A percentile compares a stretch with the other conserved stretches of the same genome.
Evolutionary conservation across 140 eudicot species (phyloP).

Genomic region (Senecio squalidus): DNA sequence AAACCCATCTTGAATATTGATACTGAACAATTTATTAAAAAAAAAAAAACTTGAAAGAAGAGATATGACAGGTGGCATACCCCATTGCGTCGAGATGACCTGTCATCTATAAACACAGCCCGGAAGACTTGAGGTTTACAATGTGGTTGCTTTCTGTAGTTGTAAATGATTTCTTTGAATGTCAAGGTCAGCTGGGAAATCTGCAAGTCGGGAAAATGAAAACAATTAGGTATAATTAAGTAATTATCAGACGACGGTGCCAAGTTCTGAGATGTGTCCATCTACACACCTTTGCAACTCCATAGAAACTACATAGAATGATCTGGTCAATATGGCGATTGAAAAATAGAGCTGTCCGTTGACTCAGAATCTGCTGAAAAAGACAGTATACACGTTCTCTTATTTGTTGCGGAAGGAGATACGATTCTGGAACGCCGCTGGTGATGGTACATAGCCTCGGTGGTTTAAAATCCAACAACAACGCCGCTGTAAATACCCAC

Average conservation of each 20-base stretch:
- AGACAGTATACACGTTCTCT: slow-evolving; percentile 85
- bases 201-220: slow-evolving; percentile 35
- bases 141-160: slow-evolving; percentile 85
- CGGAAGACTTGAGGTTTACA: slow-evolving; percentile 92
- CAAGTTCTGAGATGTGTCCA: slow-evolving; percentile 11
- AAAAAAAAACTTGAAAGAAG: too few species aligned
- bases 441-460: too few species aligned
- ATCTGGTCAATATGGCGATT: slow-evolving; percentile 92
- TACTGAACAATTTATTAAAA: background rate
- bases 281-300: slow-evolving; percentile 87
- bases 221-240: slow-evolving; percentile 2
- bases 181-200: slow-evolving; percentile 75
- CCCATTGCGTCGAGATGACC: slow-evolving; percentile 63
- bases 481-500: too few species aligned
- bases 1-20: background rate
- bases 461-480: too few species aligned
- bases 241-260: background rate
- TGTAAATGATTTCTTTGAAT: slow-evolving; percentile 69
- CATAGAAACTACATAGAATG: slow-evolving; percentile 85
- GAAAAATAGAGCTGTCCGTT: slow-evolving; percentile 64
- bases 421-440: too few species aligned
- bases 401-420: slow-evolving; percentile 78
- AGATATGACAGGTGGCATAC: slow-evolving; percentile 28
- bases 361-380: slow-evolving; percentile 70
- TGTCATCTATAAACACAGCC: slow-evolving; percentile 65